Conservation (phyloP, 176 grass and related monocot species). For the Aegilops longissima region DNA sequence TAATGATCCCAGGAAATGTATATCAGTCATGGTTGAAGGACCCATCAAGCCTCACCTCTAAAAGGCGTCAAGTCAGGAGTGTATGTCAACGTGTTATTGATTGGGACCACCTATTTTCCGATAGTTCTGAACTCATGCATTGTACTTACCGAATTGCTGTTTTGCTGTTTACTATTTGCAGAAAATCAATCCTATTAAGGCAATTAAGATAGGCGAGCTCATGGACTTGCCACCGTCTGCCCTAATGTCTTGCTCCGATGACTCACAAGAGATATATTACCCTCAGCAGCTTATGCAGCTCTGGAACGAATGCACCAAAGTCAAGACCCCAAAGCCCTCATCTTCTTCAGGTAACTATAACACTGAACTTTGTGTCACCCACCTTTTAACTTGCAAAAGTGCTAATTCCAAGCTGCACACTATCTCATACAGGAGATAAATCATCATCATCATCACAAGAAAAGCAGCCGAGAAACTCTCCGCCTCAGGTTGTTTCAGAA, state of each 20-base stretch:
- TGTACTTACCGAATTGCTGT: constrained; percentile 8
- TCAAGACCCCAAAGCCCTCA: too few species aligned
- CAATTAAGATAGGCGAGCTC: constrained; percentile 51
- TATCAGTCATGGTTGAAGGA: constrained; percentile 86
- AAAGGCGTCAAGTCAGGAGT: constrained; percentile 69
- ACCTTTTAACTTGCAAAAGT: constrained; percentile 13
- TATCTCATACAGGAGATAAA: constrained; percentile 40
- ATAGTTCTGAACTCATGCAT: background rate
- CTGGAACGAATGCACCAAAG: constrained; percentile 50
- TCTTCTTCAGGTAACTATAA: too few species aligned
- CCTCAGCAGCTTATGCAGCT: constrained; percentile 61
- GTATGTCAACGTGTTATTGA: constrained; percentile 57
- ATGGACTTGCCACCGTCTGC: constrained; percentile 65
- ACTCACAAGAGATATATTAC: constrained; percentile 56
- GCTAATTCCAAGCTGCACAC: constrained; percentile 21
- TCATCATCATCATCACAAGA: constrained; percentile 33
- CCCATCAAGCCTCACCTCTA: constrained; percentile 52
- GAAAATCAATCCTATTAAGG: constrained; percentile 37
- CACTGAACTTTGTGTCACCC: too few species aligned
- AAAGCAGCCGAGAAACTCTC: constrained; percentile 35
- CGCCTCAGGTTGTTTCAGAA: constrained; percentile 49
- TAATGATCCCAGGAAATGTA: constrained; percentile 65
- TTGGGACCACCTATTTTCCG: background rate
- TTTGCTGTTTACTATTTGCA: constrained; percentile 40
- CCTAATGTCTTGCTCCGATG: constrained; percentile 48